Conservation (phyloP, 2,329 filamentous ascomycete genomes). For the Sporothrix curviconia region DNA sequence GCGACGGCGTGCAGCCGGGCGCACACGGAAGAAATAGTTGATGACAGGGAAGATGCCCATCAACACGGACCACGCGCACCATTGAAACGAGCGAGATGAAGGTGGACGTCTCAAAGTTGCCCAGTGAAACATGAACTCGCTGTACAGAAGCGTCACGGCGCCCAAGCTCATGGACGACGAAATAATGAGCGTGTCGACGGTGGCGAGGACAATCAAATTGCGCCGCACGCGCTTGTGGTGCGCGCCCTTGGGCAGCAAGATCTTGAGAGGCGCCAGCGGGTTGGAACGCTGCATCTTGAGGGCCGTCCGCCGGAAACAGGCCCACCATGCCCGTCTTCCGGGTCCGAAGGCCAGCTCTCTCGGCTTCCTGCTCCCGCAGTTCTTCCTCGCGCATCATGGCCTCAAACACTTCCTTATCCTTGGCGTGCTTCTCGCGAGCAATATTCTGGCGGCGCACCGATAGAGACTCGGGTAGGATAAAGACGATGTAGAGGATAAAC, state of each 20-base stretch:
- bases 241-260: slow-evolving; percentile 66
- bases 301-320: slow-evolving; percentile 24
- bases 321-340: slow-evolving; percentile 9
- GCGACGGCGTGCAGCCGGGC: slow-evolving; percentile 40
- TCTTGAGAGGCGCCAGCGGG: slow-evolving; percentile 67
- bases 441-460: slow-evolving; percentile 62
- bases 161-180: slow-evolving; percentile 74
- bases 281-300: slow-evolving; percentile 47
- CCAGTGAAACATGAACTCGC: slow-evolving; percentile 75
- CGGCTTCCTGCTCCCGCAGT: slow-evolving; percentile 9
- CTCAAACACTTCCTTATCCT: slow-evolving; percentile 36
- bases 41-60: slow-evolving; percentile 68
- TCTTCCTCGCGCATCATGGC: slow-evolving; percentile 17
- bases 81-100: slow-evolving; percentile 77
- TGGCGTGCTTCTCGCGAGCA: slow-evolving; percentile 61
- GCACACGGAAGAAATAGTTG: slow-evolving; percentile 64
- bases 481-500: slow-evolving; percentile 65
- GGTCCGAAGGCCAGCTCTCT: slow-evolving; percentile 14
- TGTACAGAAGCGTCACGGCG: slow-evolving; percentile 78
- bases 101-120: slow-evolving; percentile 68
- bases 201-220: slow-evolving; percentile 76
- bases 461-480: slow-evolving; percentile 78
- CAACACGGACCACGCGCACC: slow-evolving; percentile 67
- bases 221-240: slow-evolving; percentile 58
- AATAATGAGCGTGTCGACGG: slow-evolving; percentile 75